Conservation (phyloP, 345 rosid genomes). For the Erysimum cheiranthoides region DNA sequence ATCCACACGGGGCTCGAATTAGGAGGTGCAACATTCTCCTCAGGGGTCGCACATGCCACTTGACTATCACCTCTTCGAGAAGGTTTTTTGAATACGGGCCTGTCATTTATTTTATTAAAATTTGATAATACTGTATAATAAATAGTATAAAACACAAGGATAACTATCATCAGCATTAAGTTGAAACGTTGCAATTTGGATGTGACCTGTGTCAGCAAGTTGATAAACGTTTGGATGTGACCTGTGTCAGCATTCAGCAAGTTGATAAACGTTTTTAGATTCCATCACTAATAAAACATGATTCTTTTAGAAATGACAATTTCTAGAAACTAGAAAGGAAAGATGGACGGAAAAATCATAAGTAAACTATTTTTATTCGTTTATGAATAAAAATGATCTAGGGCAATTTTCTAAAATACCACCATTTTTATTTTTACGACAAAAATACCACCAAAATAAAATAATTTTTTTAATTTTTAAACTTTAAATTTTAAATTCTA, state of each 20-base stretch:
- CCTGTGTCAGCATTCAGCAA: background rate
- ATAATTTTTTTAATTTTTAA: too few relatives aligned
- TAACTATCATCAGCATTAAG: background rate
- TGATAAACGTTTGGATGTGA: background rate
- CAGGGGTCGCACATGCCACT: background rate
- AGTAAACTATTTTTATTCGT: too few relatives aligned
- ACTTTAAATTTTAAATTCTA: too few relatives aligned
- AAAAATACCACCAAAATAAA: too few relatives aligned
- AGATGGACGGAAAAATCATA: too few relatives aligned
- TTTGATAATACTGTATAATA: background rate
- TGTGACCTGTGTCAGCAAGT: slow-evolving; percentile 6
- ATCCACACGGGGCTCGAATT: too few relatives aligned
- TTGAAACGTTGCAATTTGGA: slow-evolving; percentile 6
- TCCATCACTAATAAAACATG: background rate
- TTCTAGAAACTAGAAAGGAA: too few relatives aligned
- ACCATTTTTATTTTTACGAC: too few relatives aligned
- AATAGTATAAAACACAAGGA: background rate
- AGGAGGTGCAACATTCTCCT: background rate
- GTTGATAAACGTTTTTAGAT: background rate
- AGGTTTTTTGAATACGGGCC: background rate
- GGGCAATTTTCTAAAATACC: too few relatives aligned
- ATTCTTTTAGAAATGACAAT: too few relatives aligned
- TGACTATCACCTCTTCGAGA: background rate
- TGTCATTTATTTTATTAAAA: background rate
- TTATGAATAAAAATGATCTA: too few relatives aligned